Percentiles rank a stretch among this genome's conserved stretches.
Conservation (phyloP, 352 stramenopile genomes). For the Globisporangium solare region DNA sequence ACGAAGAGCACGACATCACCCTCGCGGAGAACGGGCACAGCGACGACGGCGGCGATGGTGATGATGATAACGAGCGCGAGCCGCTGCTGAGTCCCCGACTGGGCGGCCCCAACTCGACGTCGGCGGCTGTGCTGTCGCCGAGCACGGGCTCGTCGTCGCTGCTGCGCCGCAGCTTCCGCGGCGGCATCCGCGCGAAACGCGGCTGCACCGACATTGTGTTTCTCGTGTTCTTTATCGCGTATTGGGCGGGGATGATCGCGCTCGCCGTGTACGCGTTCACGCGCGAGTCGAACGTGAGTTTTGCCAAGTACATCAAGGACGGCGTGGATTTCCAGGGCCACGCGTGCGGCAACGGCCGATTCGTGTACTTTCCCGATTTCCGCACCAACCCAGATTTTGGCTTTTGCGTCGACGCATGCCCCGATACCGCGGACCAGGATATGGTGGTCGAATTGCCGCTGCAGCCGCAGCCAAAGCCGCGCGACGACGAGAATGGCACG, state of each 20-base stretch:
- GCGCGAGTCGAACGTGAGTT: slow-evolving; percentile 55
- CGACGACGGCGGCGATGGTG: slow-evolving; percentile 17
- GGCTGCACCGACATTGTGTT: slow-evolving; percentile 56
- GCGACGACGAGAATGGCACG: slow-evolving; percentile 24
- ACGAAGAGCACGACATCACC: slow-evolving; percentile 10
- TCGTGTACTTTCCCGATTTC: slow-evolving; percentile 78
- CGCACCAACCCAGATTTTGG: slow-evolving; percentile 71
- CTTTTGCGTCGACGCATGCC: slow-evolving; percentile 63
- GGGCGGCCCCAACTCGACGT: slow-evolving; percentile 11
- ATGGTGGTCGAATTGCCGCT: slow-evolving; percentile 56
- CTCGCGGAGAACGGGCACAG: slow-evolving; percentile 5
- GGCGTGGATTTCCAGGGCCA: slow-evolving; percentile 72
- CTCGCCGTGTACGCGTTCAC: slow-evolving; percentile 65
- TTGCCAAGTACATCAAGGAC: slow-evolving; percentile 75
- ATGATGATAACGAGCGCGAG: slow-evolving; percentile 33
- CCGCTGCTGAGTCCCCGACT: slow-evolving; percentile 31
- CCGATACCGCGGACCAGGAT: slow-evolving; percentile 26
- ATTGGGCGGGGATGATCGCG: slow-evolving; percentile 78
- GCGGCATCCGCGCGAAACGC: slow-evolving; percentile 34
- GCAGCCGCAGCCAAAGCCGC: slow-evolving; percentile 5
- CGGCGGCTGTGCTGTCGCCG: slow-evolving; percentile 39
- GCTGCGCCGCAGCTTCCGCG: slow-evolving; percentile 38
- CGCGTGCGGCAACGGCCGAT: slow-evolving; percentile 37
- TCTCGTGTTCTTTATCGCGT: slow-evolving; percentile 44
- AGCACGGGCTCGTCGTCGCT: slow-evolving; percentile 39